phyloP scores from a whole-genome alignment of 495 filamentous ascomycete species.

The Melanomma pulvis-pyrius region DNA sequence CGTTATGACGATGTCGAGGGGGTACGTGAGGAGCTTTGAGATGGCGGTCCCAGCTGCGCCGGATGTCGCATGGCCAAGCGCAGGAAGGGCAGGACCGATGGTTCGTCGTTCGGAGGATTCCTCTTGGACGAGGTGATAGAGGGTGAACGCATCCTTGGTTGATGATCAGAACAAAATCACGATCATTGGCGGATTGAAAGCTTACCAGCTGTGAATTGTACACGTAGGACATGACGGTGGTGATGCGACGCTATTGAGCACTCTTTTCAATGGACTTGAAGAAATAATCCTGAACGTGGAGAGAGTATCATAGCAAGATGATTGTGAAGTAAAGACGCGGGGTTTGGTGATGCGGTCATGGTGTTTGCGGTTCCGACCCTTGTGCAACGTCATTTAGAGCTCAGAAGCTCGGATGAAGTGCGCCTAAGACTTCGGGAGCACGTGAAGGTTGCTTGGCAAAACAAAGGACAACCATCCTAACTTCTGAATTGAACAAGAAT shows the following conservation, averaged over 20 bases:
- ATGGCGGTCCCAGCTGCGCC: conserved; percentile 75
- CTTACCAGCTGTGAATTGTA: conserved; percentile 36
- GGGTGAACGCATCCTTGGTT: conserved; percentile 44
- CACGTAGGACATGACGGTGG: conserved; percentile 29
- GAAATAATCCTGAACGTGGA: not conserved
- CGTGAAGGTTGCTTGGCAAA: not conserved
- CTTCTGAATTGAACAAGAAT: no score
- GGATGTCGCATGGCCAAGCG: conserved; percentile 83
- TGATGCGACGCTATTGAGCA: not conserved
- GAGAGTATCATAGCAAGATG: conserved; percentile 1
- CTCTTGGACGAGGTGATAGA: conserved; percentile 46
- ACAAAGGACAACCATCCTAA: not conserved
- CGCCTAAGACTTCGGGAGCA: not conserved
- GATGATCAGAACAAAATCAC: not conserved
- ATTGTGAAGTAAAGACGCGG: conserved; percentile 3
- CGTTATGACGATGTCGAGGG: conserved; percentile 82
- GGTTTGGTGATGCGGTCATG: conserved; percentile 13
- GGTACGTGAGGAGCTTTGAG: conserved; percentile 79
- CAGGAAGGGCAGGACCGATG: conserved; percentile 62
- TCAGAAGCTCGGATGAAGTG: not conserved
- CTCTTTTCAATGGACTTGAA: not conserved
- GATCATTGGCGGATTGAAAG: not conserved
- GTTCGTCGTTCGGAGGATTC: not conserved
- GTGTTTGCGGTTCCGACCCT: conserved; percentile 1
- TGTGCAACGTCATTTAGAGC: conserved; percentile 19